phyloP scores from a whole-genome alignment of 23 red algal species.

The Gracilariopsis chorda region DNA sequence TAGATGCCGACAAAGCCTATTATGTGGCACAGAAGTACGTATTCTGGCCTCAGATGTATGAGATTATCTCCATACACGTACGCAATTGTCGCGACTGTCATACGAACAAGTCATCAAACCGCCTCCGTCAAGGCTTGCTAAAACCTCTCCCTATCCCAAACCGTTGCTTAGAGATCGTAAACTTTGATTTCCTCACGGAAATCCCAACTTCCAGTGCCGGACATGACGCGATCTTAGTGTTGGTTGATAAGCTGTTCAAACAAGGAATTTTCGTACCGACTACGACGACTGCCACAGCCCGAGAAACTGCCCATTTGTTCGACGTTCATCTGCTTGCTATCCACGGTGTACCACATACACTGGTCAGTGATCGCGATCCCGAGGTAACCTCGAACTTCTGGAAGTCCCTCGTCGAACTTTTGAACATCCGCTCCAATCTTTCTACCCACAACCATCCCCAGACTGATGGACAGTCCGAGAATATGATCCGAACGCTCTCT shows the following conservation, averaged over 20 bases:
- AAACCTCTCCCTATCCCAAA: background rate
- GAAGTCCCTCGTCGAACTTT: too few relatives aligned
- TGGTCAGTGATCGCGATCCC: background rate
- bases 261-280: background rate
- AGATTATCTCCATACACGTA: background rate
- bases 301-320: background rate
- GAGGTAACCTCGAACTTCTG: too few relatives aligned
- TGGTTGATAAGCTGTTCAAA: constrained; percentile 19
- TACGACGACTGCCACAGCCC: background rate
- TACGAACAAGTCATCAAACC: background rate
- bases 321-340: background rate
- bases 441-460: too few relatives aligned
- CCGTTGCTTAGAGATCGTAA: constrained; percentile 7
- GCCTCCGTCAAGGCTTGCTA: background rate
- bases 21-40: background rate
- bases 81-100: background rate
- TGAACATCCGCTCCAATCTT: too few relatives aligned
- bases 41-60: background rate
- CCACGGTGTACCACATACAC: background rate
- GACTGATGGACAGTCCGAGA: too few relatives aligned
- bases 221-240: background rate
- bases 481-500: too few relatives aligned
- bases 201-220: background rate
- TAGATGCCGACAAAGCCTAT: background rate
- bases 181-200: constrained; percentile 12